Conservation (phyloP, 2,329 filamentous ascomycete genomes). For the Fusarium virguliforme region DNA sequence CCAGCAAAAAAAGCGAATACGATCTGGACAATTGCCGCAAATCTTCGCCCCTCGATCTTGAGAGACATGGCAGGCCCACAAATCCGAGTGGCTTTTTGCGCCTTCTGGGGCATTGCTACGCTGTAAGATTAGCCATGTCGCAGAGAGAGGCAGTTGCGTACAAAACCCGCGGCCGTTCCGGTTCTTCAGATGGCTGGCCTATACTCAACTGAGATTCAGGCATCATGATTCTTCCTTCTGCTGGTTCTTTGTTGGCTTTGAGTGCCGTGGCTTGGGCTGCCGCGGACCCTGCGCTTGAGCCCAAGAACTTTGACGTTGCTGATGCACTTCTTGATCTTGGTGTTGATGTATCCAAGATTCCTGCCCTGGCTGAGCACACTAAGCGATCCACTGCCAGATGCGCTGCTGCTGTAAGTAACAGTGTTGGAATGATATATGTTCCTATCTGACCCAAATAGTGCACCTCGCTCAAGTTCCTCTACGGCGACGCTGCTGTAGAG, state of each 20-base stretch:
- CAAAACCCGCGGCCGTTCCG: background rate
- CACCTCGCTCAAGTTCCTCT: constrained; percentile 30
- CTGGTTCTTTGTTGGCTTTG: background rate
- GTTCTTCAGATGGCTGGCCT: background rate
- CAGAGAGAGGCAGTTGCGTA: background rate
- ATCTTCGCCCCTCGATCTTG: background rate
- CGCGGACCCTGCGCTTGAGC: constrained; percentile 5
- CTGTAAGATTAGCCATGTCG: background rate
- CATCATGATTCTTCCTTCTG: constrained; percentile 19
- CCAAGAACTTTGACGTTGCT: constrained; percentile 28
- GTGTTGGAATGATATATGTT: no score
- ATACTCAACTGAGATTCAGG: no score
- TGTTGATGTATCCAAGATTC: constrained; percentile 24
- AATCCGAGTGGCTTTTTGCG: constrained; percentile 4
- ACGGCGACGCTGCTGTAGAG: constrained; percentile 29
- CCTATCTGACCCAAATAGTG: constrained; percentile 18
- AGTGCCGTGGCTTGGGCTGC: constrained; percentile 8
- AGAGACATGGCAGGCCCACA: background rate
- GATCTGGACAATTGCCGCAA: background rate
- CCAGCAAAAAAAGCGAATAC: constrained; percentile 1
- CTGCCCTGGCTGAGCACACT: background rate
- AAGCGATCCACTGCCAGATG: constrained; percentile 20
- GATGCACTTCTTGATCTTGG: constrained; percentile 33
- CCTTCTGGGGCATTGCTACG: constrained; percentile 2
- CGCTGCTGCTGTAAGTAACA: constrained; percentile 18